Base-by-base conservation (phyloP, 148 eudicot species). In the Gaultheria prostrata region DNA sequence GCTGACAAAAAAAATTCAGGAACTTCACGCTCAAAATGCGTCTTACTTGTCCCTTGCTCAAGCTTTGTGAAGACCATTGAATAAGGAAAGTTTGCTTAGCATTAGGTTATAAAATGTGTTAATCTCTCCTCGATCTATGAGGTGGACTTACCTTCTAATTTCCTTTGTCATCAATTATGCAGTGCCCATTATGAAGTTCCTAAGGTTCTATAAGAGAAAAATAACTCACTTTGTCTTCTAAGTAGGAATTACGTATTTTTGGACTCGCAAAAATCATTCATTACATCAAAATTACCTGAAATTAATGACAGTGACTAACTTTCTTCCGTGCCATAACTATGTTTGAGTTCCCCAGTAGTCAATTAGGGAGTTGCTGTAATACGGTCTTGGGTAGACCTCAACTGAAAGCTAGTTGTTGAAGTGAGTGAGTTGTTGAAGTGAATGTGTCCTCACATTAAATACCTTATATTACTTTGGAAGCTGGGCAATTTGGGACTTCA, bases 21-120 rank as follows among this genome's bases (percentile, higher is more conserved):
- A 69, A 81, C 30, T 46, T 63, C 18, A 21, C 18, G 45, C 30
- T 67, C 48, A 13, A 56, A 21, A 30, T 50, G 11, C 50, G 48
- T 69, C 14, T 15, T 14, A 50, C 4, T 70, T n/a, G 48, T 28
- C 48, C 65, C 32, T 32, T 28, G 43, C 26, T 81, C 73, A 80
- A n/a, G 54, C 33, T 35, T 39, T 39, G 11, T 45, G 54, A 24
- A 46, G 30, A 61, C 13, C 14, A 80, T 35, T 54, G 67, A 33
- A 79, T 20, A 9, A 24, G 49, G 49, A 56, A 57, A 79, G 82
- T 20, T 59, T 59, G 65, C 73, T 61, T 61, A 80, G 54, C 67
- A 21, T 39, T 70, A 39, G 18, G 33, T 26, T n/a, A 39, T 21
- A 28, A 26, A 28, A 80, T 59, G 5, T 79, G 82, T 79, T 6